A percentile compares a stretch with the other conserved stretches of the same genome.
phyloP scores from a whole-genome alignment of 768 basidiomycete species.

The Psilocybe sp. region DNA sequence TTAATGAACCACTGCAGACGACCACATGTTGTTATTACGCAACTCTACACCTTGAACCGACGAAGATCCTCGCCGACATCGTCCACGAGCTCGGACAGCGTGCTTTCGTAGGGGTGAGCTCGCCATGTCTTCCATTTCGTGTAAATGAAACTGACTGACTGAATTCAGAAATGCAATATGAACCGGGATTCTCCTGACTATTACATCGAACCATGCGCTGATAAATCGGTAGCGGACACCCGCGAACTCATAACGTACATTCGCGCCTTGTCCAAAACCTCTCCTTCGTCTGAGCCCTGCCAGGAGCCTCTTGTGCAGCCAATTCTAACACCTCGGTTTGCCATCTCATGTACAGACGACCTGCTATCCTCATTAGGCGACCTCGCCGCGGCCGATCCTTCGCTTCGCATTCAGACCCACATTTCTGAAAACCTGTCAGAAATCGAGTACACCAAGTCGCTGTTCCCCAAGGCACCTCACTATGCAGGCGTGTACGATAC shows the following conservation, averaged over 20 bases:
- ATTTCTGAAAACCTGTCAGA: constrained; percentile 83
- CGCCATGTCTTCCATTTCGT: not conserved
- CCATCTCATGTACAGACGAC: constrained; percentile 79
- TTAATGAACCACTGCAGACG: constrained; percentile 48
- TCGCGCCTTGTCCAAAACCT: constrained; percentile 39
- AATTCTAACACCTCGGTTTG: constrained; percentile 94
- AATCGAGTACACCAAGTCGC: constrained; percentile 56
- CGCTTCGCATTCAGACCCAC: constrained; percentile 87
- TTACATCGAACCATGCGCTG: constrained; percentile 65
- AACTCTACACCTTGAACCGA: constrained; percentile 75
- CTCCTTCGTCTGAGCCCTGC: constrained; percentile 16
- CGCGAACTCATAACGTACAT: constrained; percentile 67
- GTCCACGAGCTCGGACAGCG: constrained; percentile 68
- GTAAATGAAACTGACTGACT: constrained; percentile 4
- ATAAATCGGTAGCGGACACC: constrained; percentile 62
- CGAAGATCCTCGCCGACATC: constrained; percentile 78
- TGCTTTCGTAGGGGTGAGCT: constrained; percentile 79
- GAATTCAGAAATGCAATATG: constrained; percentile 83
- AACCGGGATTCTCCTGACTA: constrained; percentile 65
- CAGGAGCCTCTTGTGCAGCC: constrained; percentile 75
- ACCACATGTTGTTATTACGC: constrained; percentile 95
- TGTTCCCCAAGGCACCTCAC: constrained; percentile 62
- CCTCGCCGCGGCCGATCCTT: constrained; percentile 56
- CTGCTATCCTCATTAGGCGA: constrained; percentile 62
- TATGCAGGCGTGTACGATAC: constrained; percentile 85